Evolutionary conservation across 2,329 filamentous ascomycete genomes (phyloP).

Genomic region (Penicillium sp.): DNA sequence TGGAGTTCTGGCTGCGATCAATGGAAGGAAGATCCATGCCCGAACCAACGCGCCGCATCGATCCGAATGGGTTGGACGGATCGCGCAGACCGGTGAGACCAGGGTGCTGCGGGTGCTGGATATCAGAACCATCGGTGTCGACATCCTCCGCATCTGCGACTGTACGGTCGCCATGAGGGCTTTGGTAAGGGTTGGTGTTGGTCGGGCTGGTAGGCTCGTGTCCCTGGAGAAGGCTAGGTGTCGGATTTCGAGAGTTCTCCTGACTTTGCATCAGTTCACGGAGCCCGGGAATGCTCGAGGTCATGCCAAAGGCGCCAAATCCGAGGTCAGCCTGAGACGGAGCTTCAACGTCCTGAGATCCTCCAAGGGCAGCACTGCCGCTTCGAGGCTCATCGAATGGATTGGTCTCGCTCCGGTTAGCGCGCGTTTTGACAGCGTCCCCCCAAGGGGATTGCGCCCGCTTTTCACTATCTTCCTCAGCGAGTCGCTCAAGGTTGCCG

Average conservation of each 20-base stretch:
- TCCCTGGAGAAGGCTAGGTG: slow-evolving; percentile 51
- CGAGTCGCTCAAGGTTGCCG: slow-evolving; percentile 55
- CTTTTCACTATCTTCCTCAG: slow-evolving; percentile 52
- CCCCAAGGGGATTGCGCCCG: slow-evolving; percentile 56
- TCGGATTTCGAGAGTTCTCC: slow-evolving; percentile 60
- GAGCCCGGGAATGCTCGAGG: slow-evolving; percentile 58
- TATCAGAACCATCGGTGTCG: slow-evolving; percentile 58
- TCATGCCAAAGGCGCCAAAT: slow-evolving; percentile 64
- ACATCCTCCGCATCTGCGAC: slow-evolving; percentile 61
- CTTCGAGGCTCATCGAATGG: slow-evolving; percentile 55
- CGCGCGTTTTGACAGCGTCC: slow-evolving; percentile 48
- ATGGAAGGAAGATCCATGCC: slow-evolving; percentile 64
- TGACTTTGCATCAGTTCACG: slow-evolving; percentile 60
- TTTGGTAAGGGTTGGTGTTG: slow-evolving; percentile 94
- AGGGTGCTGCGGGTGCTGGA: slow-evolving; percentile 53
- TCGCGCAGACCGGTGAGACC: slow-evolving; percentile 57
- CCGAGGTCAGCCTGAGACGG: slow-evolving; percentile 49
- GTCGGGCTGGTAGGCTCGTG: slow-evolving; percentile 83
- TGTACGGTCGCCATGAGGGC: slow-evolving; percentile 72
- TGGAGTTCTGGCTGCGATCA: slow-evolving; percentile 91
- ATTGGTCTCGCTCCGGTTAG: slow-evolving; percentile 53
- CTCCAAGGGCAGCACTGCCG: slow-evolving; percentile 70
- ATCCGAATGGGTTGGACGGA: slow-evolving; percentile 56
- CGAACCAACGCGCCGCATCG: slow-evolving; percentile 56
- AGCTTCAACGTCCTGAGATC: slow-evolving; percentile 66